Base-by-base conservation (phyloP, 371 early-diverging fungal genomes). In the Mucor indicus region DNA sequence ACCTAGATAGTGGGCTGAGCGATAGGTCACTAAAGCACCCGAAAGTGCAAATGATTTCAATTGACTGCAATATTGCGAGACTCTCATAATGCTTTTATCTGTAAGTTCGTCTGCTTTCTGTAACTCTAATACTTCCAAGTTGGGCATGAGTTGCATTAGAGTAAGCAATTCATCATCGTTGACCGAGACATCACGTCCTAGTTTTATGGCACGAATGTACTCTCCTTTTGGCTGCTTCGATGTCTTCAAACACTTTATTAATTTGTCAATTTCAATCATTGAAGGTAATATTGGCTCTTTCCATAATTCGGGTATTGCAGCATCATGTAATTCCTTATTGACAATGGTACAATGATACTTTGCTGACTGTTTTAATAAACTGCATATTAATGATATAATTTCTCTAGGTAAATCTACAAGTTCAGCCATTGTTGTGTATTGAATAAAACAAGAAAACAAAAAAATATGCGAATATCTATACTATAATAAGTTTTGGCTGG, bases 1-100 rank as follows among this genome's bases (percentile, higher is more conserved):
- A 7, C 64, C 67, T 6, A 71, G 47, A 40, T 71, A 53, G 41
- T 71, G 71, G 0, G 60, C 47, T 11, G 75, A 63, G 2, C 75
- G 66, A 40, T 70, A 67, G 0, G 69, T 64, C 20, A 65, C 47
- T 16, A 46, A 15, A 0, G 69, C 61, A 6, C 55, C 38, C 10
- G 60, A 50, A 17, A 74, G 24, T n/a, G 53, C 44, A 30, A 74
- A 54, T 3, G 56, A 38, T 31, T 65, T 56, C 0, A 74, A 53
- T 10, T 58, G 60, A 0, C 29, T 38, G 21, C 74, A 74, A 13
- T 57, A 49, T 2, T 32, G 35, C 0, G 63, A 53, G 15, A 74
- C 44, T 2, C 33, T 53, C 16, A 41, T 50, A 13, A 74, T 51
- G 30, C 70, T 67, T n/a, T 53, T 57, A 33, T 74, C 70, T 7